Evolutionary conservation across 257 asterid genomes (phyloP).

Genomic region (Thymus quinquecostatus): DNA sequence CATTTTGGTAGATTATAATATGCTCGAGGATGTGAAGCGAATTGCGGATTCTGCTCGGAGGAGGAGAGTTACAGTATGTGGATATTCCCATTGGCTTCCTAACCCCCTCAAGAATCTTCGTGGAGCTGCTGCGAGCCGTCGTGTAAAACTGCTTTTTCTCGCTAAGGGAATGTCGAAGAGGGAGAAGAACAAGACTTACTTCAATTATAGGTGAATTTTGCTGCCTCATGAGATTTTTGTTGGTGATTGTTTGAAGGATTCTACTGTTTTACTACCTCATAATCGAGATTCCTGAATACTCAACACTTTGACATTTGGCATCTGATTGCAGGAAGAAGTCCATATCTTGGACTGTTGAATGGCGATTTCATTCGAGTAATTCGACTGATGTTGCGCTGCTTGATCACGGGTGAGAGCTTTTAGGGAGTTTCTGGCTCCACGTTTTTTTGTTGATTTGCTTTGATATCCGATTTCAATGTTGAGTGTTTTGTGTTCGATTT

Average conservation of each 20-base stretch:
- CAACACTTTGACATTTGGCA: slow-evolving; percentile 9
- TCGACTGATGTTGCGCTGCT: slow-evolving; percentile 64
- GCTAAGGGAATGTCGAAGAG: slow-evolving; percentile 82
- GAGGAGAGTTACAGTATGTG: slow-evolving; percentile 59
- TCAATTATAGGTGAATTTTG: slow-evolving; percentile 48
- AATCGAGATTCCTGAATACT: slow-evolving; percentile 1
- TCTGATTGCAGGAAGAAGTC: slow-evolving; percentile 61
- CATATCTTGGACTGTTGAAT: slow-evolving; percentile 91
- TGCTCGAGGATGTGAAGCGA: slow-evolving; percentile 94
- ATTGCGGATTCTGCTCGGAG: slow-evolving; percentile 85
- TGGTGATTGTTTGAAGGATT: not conserved
- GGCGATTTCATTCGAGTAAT: slow-evolving; percentile 82
- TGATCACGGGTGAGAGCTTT: slow-evolving; percentile 77
- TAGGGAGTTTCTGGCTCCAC: not conserved
- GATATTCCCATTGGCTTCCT: slow-evolving; percentile 54
- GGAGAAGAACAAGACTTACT: slow-evolving; percentile 59
- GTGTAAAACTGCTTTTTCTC: slow-evolving; percentile 55
- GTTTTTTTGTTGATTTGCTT: not conserved
- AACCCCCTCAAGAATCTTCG: slow-evolving; percentile 59
- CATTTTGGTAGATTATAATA: slow-evolving; percentile 59
- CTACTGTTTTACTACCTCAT: not conserved
- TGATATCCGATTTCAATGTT: not conserved
- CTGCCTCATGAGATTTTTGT: not conserved
- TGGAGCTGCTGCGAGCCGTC: slow-evolving; percentile 69
- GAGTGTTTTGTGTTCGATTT: not conserved